Evolutionary conservation across 208 protist genomes (phyloP), one percentile per base, ranked within the genome.

Genomic region (Leishmania lainsoni): DNA sequence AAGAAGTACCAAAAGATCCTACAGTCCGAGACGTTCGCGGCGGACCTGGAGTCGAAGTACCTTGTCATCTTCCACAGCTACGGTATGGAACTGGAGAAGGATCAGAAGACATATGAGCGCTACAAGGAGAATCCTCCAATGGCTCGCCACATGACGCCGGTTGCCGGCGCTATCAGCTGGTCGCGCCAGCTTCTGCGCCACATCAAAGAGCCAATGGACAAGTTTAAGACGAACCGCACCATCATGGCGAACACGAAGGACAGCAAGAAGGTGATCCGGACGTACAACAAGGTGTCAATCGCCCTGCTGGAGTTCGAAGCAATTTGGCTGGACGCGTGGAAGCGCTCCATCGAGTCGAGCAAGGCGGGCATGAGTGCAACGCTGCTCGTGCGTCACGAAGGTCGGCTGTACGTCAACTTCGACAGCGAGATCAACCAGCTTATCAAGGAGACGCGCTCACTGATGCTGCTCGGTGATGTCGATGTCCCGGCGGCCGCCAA

Each of bases 331-430:
- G 94, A 98, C 78, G 97, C 97, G 66, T 99, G 98, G 98, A 96
- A 92, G 83, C 91, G 98, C 66, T 97, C 92, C 3, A 97, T 99
- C 80, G 97, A 98, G 76, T 93, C 91, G 42, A 97, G 97, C 82
- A 98, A 97, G 81, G 88, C 89, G 5, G 97, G 96, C n/a, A 92
- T 99, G 71, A 96, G 99, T 78, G 97, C 98, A 45, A 99, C 98
- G 29, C 90, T 99, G 79, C 87, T 99, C 9, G 95, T 99, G 26
- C 93, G 96, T 45, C 95, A 97, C 81, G 93, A 99, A 65, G 96
- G 94, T n/a, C 91, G 95, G 48, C 91, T 99, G 8, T 99, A 95
- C 88, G 99, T 99, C 58, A 99, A 99, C 96, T 99, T 99, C 87
- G 98, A 99, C 90, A 90, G 89, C 61, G 95, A 98, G 76, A 97